Evolutionary conservation across 2,329 filamentous ascomycete species (phyloP).

Genomic region (Diaporthe sp.): DNA sequence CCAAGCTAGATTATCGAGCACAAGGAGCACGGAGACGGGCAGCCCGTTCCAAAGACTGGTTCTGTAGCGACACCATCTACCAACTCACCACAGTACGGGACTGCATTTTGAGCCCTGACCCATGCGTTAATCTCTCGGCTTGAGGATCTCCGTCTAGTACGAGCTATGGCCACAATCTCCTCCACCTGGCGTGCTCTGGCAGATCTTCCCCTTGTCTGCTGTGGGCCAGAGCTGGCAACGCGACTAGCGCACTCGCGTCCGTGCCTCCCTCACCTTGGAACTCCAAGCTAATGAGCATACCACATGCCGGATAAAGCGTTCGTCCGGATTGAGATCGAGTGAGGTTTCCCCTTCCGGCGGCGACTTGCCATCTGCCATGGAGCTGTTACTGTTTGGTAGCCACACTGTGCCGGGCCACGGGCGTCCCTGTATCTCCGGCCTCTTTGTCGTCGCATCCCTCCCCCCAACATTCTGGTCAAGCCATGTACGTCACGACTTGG

Average conservation of each 20-base stretch:
- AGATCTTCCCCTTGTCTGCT: background rate
- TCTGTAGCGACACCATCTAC: background rate
- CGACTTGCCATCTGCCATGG: slow-evolving; percentile 1
- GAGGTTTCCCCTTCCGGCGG: slow-evolving; percentile 25
- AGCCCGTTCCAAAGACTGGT: background rate
- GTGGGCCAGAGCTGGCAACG: background rate
- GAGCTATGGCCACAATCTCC: slow-evolving; percentile 1
- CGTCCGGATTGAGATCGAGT: slow-evolving; percentile 34
- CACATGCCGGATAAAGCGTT: slow-evolving; percentile 38
- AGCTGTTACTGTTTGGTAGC: background rate
- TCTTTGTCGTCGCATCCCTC: slow-evolving; percentile 30
- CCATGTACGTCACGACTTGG: slow-evolving; percentile 41
- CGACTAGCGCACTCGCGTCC: slow-evolving; percentile 27
- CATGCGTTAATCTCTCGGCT: slow-evolving; percentile 6
- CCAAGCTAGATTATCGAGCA: slow-evolving; percentile 4
- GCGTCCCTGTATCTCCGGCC: slow-evolving; percentile 4
- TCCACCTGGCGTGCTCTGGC: slow-evolving; percentile 4
- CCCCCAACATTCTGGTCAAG: slow-evolving; percentile 29
- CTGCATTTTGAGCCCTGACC: slow-evolving; percentile 4
- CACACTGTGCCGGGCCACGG: slow-evolving; percentile 31
- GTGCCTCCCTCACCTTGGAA: slow-evolving; percentile 28
- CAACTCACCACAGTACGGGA: background rate
- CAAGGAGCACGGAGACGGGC: slow-evolving; percentile 9
- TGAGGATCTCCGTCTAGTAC: slow-evolving; percentile 28
- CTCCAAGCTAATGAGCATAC: slow-evolving; percentile 15